Evolutionary conservation across 805 yeast genomes (phyloP), one percentile per base, ranked within the genome.

Genomic region (Myxozyma nipponensis): DNA sequence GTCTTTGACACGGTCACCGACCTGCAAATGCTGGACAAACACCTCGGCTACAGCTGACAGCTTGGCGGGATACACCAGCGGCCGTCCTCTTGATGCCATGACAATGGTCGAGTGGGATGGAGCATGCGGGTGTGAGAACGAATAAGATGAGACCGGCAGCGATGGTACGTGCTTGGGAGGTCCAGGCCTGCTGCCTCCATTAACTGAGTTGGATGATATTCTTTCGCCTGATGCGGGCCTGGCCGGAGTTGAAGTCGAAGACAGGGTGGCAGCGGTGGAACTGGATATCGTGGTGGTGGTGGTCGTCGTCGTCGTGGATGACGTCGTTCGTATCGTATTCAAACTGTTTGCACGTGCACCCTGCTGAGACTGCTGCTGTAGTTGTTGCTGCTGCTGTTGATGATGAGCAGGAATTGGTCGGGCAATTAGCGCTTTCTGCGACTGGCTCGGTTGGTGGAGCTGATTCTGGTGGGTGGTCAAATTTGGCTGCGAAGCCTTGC

Each of bases 41-140:
- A 80, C 77, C 21, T 75, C 77, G 0, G 97, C 95, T 17, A 93
- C 98, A 44, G 81, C 75, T 3, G 96, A 87, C 18, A 93, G 71
- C 62, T 87, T 61, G 0, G 98, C 98, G 1, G 98, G 96, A 66
- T 93, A 89, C 1, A 89, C 90, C 18, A 77, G 71, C 4, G 96
- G 95, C 49, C 77, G 75, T 47, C 71, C 71, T 10, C 75, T 66
- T 15, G 76, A 61, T 1, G 82, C 69, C 1, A 81, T 69, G 13
- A 77, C 72, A 35, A 78, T 66, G 0, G 85, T 65, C 21, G 59
- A 49, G 25, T 53, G 55, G 10, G 56, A 44, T 1, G 56, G 53
- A 6, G 50, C 51, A 28, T 45, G 53, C 3, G 56, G 57, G 21
- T 54, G 55, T 21, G 53, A 48, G 28, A 52, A 52, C 39, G 57